Conservation (phyloP, 768 basidiomycete species). For the Chlorophyllum brunneum region DNA sequence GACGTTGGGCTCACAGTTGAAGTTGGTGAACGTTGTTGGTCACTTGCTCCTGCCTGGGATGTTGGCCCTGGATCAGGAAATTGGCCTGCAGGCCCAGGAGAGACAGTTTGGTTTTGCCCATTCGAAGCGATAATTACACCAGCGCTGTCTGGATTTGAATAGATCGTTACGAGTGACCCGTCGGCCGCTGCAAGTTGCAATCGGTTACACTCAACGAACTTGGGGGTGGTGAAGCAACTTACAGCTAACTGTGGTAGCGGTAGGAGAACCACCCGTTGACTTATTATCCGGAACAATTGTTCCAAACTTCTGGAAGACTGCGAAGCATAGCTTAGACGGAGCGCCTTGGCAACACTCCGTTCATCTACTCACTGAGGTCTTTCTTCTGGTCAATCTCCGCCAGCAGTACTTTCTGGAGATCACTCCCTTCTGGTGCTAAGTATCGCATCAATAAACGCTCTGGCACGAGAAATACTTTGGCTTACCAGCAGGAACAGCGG, state of each 20-base stretch:
- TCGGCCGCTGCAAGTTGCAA: neutral
- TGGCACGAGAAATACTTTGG: neutral
- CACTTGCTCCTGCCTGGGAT: too few species aligned
- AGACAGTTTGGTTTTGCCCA: neutral
- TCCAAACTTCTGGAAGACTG: neutral
- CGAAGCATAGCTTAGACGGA: neutral
- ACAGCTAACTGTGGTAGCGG: conserved; percentile 3
- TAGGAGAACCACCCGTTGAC: neutral
- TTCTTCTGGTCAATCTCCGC: conserved; percentile 2
- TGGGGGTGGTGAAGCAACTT: neutral
- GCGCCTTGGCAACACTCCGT: neutral
- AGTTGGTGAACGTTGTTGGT: neutral
- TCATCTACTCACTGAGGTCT: neutral
- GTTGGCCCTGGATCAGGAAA: too few species aligned
- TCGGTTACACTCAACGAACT: neutral
- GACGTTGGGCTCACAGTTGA: neutral
- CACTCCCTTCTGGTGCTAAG: conserved; percentile 7
- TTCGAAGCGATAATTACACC: neutral
- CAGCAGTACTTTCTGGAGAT: neutral
- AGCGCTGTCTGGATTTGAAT: neutral
- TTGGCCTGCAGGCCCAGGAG: too few species aligned
- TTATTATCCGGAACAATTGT: neutral
- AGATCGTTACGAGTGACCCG: neutral
- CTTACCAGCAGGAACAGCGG: conserved; percentile 1
- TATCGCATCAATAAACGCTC: neutral